Base-by-base conservation (phyloP, 192 early-diverging fungal genomes). In the Polychytrium aggregatum region DNA sequence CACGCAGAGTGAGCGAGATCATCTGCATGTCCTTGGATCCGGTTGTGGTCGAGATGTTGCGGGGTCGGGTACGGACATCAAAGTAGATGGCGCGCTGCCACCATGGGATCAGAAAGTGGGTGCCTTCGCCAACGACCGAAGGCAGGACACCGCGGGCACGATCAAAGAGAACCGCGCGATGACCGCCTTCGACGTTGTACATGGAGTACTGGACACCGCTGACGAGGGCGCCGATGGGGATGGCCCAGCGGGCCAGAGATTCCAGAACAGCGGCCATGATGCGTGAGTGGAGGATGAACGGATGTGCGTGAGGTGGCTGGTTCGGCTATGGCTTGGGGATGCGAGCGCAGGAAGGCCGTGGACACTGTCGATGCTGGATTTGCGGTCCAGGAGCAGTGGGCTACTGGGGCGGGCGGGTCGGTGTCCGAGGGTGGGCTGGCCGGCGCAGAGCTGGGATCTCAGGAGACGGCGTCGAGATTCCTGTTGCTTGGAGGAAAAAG, bases 11-110 rank as follows among this genome's bases (percentile, higher is more conserved):
- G 59, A 97, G 78, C 28, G 83, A 86, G 13, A 97, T 86, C 84
- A 88, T 91, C 59, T 98, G 95, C 95, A 98, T 95, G 64, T 98
- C 95, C 74, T 92, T 93, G 41, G 92, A 97, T 41, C 92, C 95
- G n/a, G 95, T 98, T 0, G 88, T 95, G 53, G 95, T 97, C 33
- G 89, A 88, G 62, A 98, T 98, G 71, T 95, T 85, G 55, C 95
- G 83, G 38, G 95, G 95, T 55, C 83, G 82, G 41, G 86, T 93
- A 46, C 95, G 90, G 37, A 94, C 86, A 62, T 98, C 95, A 48
- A 81, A 92, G 41, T 82, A 57, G 36, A 94, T 76, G 2, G 92
- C 83, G 20, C 82, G 74, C 67, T 98, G 95, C 41, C 93, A 72
- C 88, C 90, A 95, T n/a, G 95, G 95, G 21, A 98, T 63, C 49